These are phyloP conservation scores for Linnemannia hyalina DNA, from an alignment of 192 early-diverging fungal genomes.

Conservation along the genomic window DNA sequence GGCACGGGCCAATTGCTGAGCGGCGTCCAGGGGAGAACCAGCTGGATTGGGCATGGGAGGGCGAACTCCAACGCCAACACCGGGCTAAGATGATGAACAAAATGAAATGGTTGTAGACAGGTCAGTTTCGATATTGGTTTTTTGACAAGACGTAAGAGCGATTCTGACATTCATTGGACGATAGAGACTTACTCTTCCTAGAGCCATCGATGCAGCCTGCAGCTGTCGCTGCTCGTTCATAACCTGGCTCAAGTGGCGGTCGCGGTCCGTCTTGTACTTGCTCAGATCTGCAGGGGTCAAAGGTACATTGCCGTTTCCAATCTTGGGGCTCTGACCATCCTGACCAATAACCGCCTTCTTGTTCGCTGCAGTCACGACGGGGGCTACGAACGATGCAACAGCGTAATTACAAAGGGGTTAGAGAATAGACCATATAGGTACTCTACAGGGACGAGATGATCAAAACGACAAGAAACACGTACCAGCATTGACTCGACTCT, in stretches of 20 bases:
- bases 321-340: conserved; percentile 50
- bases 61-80: conserved; percentile 12
- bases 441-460: conserved; percentile 47
- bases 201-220: conserved; percentile 59
- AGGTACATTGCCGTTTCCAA: conserved; percentile 33
- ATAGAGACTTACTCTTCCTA: conserved; percentile 52
- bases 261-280: conserved; percentile 62
- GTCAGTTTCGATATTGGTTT: neutral
- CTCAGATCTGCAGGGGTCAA: conserved; percentile 69
- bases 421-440: neutral
- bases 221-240: conserved; percentile 64
- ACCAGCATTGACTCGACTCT: conserved; percentile 46
- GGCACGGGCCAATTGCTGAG: conserved; percentile 48
- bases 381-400: conserved; percentile 24
- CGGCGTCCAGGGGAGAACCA: conserved; percentile 19
- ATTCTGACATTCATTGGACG: neutral
- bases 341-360: conserved; percentile 59
- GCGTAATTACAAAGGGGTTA: neutral
- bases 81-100: conserved; percentile 19
- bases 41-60: conserved; percentile 34
- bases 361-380: conserved; percentile 46
- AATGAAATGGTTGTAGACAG: conserved; percentile 2
- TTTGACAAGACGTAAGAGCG: neutral
- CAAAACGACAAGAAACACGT: neutral
- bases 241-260: conserved; percentile 63